These are phyloP conservation scores for Coemansia sp. DNA, from an alignment of 192 early-diverging fungal species.

Conservation along the genomic window DNA sequence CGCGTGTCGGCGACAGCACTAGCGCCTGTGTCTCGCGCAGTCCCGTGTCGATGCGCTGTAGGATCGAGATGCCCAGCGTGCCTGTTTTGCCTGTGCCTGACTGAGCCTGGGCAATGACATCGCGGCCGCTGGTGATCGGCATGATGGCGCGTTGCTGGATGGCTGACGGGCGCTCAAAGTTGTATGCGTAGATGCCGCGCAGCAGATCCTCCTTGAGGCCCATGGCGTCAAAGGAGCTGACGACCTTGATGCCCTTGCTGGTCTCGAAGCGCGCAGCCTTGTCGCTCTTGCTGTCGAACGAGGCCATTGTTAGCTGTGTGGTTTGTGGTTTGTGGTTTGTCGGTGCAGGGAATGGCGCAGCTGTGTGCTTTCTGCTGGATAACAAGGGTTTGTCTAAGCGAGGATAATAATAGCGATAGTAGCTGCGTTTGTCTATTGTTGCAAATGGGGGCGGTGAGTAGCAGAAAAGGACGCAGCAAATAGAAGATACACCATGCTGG, in stretches of 20 bases:
- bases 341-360: no score
- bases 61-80: slow-evolving; percentile 90
- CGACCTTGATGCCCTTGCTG: slow-evolving; percentile 78
- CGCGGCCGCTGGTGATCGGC: slow-evolving; percentile 81
- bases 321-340: no score
- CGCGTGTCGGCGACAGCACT: slow-evolving; percentile 91
- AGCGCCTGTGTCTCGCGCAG: slow-evolving; percentile 89
- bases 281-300: neutral
- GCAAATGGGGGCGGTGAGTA: no score
- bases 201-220: slow-evolving; percentile 96
- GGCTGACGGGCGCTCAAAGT: slow-evolving; percentile 96
- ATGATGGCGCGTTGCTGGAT: slow-evolving; percentile 98
- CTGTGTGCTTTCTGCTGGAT: no score
- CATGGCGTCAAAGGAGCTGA: slow-evolving; percentile 91
- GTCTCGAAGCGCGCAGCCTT: slow-evolving; percentile 57
- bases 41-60: slow-evolving; percentile 87
- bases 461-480: no score
- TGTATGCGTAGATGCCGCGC: slow-evolving; percentile 97
- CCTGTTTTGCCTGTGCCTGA: slow-evolving; percentile 99
- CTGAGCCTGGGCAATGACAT: slow-evolving; percentile 97
- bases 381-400: no score
- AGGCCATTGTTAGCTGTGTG: neutral
- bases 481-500: no score
- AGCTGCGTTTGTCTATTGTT: no score
- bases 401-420: no score